Conservation (phyloP, 495 filamentous ascomycete genomes). For the Aspergillus biplanus region DNA sequence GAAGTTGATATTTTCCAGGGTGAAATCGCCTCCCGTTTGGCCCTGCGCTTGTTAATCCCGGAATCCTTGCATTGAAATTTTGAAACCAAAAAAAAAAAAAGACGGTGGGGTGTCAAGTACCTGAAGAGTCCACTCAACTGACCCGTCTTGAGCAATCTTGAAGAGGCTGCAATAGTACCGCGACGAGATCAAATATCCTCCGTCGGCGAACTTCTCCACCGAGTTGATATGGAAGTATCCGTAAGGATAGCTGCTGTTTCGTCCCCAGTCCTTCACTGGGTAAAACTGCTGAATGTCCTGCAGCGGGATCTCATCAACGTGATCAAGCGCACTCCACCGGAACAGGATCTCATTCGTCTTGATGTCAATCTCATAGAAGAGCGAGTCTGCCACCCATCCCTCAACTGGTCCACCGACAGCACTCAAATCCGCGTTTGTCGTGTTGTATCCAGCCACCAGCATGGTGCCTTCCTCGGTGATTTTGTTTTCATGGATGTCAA, state of each 20-base stretch:
- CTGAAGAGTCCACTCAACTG: not conserved
- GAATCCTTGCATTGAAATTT: conserved; percentile 34
- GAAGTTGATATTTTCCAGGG: conserved; percentile 39
- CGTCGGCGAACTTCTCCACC: conserved; percentile 55
- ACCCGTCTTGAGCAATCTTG: not conserved
- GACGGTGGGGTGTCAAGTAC: not conserved
- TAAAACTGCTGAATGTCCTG: not conserved
- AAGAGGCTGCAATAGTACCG: conserved; percentile 35
- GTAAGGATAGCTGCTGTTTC: conserved; percentile 13
- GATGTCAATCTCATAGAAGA: conserved; percentile 52
- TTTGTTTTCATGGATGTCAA: conserved; percentile 49
- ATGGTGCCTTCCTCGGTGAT: conserved; percentile 53
- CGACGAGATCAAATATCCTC: conserved; percentile 58
- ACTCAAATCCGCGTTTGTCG: conserved; percentile 47
- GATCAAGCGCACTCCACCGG: conserved; percentile 42
- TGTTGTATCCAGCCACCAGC: conserved; percentile 55
- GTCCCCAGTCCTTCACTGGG: conserved; percentile 17
- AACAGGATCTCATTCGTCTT: conserved; percentile 45
- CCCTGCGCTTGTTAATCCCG: not conserved
- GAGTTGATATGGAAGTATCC: conserved; percentile 65
- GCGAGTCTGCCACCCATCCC: conserved; percentile 48
- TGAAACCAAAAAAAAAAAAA: conserved; percentile 13
- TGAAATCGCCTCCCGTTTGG: conserved; percentile 8
- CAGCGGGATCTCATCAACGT: conserved; percentile 29
- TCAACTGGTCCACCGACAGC: conserved; percentile 46